Evolutionary conservation across 441 rosid species (phyloP).

Genomic region (Jatropha podagrica): DNA sequence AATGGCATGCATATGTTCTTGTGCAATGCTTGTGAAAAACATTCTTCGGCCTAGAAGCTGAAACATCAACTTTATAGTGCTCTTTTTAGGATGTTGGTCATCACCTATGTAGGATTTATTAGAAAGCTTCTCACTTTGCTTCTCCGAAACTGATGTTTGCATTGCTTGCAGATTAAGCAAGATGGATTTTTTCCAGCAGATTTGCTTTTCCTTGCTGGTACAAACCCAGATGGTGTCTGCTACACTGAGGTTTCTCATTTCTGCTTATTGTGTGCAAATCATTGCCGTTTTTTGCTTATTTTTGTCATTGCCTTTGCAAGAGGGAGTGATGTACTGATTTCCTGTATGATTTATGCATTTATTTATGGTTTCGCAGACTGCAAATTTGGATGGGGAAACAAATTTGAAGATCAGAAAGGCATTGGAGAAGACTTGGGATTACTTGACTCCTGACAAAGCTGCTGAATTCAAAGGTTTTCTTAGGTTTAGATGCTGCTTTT

Average conservation of each 20-base stretch:
- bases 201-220: constrained; percentile 84
- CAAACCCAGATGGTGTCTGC: constrained; percentile 96
- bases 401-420: constrained; percentile 98
- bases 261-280: neutral
- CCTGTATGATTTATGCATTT: constrained; percentile 6
- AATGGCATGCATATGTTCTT: neutral
- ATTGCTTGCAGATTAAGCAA: constrained; percentile 73
- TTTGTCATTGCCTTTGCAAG: neutral
- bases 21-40: neutral
- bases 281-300: constrained; percentile 4
- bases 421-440: constrained; percentile 99
- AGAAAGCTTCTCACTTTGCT: neutral
- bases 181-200: constrained; percentile 98
- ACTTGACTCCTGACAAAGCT: constrained; percentile 78
- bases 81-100: neutral
- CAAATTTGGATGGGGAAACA: constrained; percentile 99
- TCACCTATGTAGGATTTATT: neutral
- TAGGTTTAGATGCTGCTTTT: neutral
- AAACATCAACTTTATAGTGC: neutral
- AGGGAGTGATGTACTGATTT: neutral
- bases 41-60: neutral
- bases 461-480: constrained; percentile 81
- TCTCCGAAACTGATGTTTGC: constrained; percentile 17
- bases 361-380: constrained; percentile 58
- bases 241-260: constrained; percentile 72